These are phyloP conservation scores for Phytopythium litorale DNA, from an alignment of 352 stramenopile species.

Conservation along the genomic window DNA sequence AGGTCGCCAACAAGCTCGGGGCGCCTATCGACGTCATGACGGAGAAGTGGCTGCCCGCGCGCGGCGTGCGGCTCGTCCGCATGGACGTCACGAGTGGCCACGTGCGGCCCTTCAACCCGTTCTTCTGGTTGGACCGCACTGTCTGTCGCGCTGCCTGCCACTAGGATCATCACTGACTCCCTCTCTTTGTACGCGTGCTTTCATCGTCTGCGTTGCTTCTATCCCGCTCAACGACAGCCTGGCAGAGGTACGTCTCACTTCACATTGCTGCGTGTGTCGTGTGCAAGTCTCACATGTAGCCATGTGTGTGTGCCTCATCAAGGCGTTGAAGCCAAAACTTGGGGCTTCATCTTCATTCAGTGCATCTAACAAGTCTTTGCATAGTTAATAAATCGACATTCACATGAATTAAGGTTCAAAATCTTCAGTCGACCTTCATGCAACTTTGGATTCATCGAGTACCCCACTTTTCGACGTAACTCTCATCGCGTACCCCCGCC, in stretches of 20 bases:
- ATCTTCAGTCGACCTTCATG: no score
- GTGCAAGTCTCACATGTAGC: background rate
- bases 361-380: no score
- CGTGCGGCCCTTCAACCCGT: constrained; percentile 61
- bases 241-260: background rate
- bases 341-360: no score
- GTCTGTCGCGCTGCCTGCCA: background rate
- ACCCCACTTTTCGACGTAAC: background rate
- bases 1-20: constrained; percentile 79
- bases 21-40: constrained; percentile 81
- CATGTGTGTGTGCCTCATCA: background rate
- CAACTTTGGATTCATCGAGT: no score
- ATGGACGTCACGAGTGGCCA: constrained; percentile 7
- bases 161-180: background rate
- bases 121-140: constrained; percentile 46
- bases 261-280: background rate
- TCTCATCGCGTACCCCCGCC: background rate
- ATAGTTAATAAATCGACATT: no score
- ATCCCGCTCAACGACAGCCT: background rate
- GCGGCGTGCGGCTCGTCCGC: constrained; percentile 20
- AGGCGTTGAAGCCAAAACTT: no score
- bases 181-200: background rate
- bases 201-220: background rate
- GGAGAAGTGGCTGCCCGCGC: constrained; percentile 67
- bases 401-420: no score